phyloP scores from a whole-genome alignment of 129 eudicot genomes.

The Escallonia herrerae region DNA sequence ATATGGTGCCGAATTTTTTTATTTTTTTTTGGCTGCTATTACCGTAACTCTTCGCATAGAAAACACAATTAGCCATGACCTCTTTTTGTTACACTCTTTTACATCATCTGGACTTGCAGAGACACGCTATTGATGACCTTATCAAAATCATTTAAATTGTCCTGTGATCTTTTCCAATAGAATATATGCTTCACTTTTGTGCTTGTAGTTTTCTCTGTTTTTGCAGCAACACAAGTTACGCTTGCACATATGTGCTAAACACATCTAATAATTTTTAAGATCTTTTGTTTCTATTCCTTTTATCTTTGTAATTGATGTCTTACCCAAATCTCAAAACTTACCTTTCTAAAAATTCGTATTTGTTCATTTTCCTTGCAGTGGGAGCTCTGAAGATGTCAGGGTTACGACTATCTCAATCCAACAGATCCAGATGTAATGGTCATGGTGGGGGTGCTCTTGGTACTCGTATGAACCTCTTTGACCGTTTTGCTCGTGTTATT shows the following conservation, averaged over 20 bases:
- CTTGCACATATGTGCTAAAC: not conserved
- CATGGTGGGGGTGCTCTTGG: slow-evolving; percentile 41
- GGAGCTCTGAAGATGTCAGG: slow-evolving; percentile 55
- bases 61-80: no score
- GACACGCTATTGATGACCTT: no score
- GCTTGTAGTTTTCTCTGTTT: not conserved
- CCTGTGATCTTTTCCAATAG: no score
- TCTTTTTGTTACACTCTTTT: no score
- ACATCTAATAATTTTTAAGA: not conserved
- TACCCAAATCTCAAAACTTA: not conserved
- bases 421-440: slow-evolving; percentile 36
- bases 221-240: not conserved
- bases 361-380: slow-evolving; percentile 35
- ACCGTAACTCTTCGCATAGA: no score
- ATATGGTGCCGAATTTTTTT: no score
- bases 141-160: no score
- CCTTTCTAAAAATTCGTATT: not conserved
- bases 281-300: not conserved
- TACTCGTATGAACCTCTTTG: slow-evolving; percentile 75
- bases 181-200: no score
- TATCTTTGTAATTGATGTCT: not conserved
- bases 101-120: no score
- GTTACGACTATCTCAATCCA: slow-evolving; percentile 31
- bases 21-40: no score
- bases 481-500: slow-evolving; percentile 92